Conservation (phyloP, 2,329 filamentous ascomycete species). For the Diplodia scrobiculata region DNA sequence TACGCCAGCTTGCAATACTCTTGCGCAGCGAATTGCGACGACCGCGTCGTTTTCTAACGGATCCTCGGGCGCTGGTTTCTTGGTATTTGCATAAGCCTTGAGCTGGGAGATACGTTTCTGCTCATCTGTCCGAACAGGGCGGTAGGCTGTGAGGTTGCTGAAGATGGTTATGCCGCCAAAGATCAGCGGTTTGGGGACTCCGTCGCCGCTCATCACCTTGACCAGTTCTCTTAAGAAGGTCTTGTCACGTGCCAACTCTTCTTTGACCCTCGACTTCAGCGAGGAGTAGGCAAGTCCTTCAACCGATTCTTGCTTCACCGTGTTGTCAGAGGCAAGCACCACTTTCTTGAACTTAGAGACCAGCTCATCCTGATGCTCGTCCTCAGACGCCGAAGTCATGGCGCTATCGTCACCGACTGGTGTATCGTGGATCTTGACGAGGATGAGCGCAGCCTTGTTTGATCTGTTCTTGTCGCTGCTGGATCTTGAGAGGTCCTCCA, state of each 20-base stretch:
- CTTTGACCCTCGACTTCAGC: slow-evolving; percentile 80
- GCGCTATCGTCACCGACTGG: slow-evolving; percentile 30
- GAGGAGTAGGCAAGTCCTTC: slow-evolving; percentile 93
- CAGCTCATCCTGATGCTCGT: slow-evolving; percentile 47
- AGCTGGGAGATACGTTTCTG: slow-evolving; percentile 89
- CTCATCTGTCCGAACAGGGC: slow-evolving; percentile 78
- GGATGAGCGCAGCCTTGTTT: slow-evolving; percentile 56
- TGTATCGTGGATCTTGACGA: slow-evolving; percentile 58
- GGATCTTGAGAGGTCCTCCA: slow-evolving; percentile 79
- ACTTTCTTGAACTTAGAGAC: slow-evolving; percentile 64
- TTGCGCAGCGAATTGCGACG: slow-evolving; percentile 73
- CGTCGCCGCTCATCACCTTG: slow-evolving; percentile 54
- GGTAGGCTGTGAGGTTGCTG: slow-evolving; percentile 79
- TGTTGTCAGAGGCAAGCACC: slow-evolving; percentile 61
- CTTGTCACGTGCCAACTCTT: slow-evolving; percentile 70
- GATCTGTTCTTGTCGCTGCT: slow-evolving; percentile 61
- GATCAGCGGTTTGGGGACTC: slow-evolving; percentile 60
- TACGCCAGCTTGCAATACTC: slow-evolving; percentile 75
- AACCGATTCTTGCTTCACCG: slow-evolving; percentile 69
- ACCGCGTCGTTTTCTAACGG: slow-evolving; percentile 74
- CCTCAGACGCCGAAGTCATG: slow-evolving; percentile 32
- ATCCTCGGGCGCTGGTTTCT: slow-evolving; percentile 63
- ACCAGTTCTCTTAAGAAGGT: slow-evolving; percentile 71
- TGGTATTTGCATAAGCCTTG: slow-evolving; percentile 89
- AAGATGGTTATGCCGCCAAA: slow-evolving; percentile 88